phyloP scores from a whole-genome alignment of 2,329 filamentous ascomycete genomes.

The Pseudopithomyces maydicus region DNA sequence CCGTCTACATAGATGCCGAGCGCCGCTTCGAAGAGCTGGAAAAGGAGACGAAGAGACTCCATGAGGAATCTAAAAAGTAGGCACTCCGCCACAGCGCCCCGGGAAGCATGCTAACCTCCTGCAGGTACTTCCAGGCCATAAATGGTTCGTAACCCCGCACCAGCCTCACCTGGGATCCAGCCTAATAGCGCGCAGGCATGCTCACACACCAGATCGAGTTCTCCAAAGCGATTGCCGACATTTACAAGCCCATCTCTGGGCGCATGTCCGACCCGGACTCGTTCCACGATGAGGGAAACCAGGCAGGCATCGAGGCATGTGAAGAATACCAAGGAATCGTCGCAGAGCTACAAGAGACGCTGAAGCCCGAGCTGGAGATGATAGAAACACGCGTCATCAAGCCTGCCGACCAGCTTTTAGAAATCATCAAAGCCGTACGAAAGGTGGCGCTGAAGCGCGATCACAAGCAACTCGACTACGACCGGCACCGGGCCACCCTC shows the following conservation, averaged over 20 bases:
- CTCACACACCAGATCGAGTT: conserved; percentile 97
- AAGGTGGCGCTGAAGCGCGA: conserved; percentile 89
- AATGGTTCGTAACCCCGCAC: conserved; percentile 63
- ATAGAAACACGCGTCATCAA: conserved; percentile 90
- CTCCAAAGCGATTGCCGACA: conserved; percentile 91
- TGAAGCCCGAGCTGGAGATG: conserved; percentile 95
- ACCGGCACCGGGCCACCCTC: conserved; percentile 78
- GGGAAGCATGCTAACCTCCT: conserved; percentile 24
- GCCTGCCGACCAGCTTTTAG: conserved; percentile 89
- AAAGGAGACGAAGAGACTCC: conserved; percentile 92
- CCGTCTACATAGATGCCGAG: conserved; percentile 93
- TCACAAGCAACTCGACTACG: conserved; percentile 97
- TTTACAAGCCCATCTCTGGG: conserved; percentile 98
- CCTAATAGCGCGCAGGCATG: conserved; percentile 67
- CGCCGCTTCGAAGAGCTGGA: conserved; percentile 93
- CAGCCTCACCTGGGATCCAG: neutral
- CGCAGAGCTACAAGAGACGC: conserved; percentile 83
- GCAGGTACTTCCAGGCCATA: conserved; percentile 88
- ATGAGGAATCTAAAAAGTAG: conserved; percentile 90
- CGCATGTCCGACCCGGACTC: conserved; percentile 92
- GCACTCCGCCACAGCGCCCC: conserved; percentile 9
- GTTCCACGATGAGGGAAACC: conserved; percentile 80
- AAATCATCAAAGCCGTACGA: conserved; percentile 93
- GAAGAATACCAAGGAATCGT: conserved; percentile 96
- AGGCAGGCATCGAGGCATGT: conserved; percentile 90